Conservation (phyloP, 805 yeast species). For the Yarrowia sp. region DNA sequence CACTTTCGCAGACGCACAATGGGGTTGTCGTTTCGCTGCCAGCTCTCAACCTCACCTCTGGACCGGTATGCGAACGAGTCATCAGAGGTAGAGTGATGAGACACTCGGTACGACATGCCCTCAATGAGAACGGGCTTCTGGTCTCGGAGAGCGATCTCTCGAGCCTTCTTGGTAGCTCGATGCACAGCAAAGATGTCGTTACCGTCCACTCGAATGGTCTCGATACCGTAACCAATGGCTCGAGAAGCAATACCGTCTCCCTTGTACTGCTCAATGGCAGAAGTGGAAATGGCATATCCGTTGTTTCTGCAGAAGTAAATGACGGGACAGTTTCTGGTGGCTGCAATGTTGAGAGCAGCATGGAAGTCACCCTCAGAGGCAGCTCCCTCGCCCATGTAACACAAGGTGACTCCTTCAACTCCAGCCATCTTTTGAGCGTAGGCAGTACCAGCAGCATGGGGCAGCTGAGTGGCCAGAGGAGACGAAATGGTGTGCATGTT, state of each 20-base stretch:
- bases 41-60: constrained; percentile 37
- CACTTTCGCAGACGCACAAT: constrained; percentile 37
- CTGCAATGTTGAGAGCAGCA: constrained; percentile 40
- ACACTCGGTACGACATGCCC: constrained; percentile 40
- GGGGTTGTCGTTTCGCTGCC: constrained; percentile 39
- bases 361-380: constrained; percentile 41
- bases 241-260: constrained; percentile 40
- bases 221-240: constrained; percentile 39
- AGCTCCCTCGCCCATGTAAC: constrained; percentile 40
- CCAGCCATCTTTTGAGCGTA: constrained; percentile 37
- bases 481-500: constrained; percentile 39
- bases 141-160: constrained; percentile 32
- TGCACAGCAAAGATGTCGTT: constrained; percentile 37
- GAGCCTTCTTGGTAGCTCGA: constrained; percentile 33
- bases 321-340: constrained; percentile 38
- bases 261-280: constrained; percentile 37
- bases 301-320: constrained; percentile 38
- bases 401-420: constrained; percentile 33
- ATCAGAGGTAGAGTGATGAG: constrained; percentile 40
- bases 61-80: constrained; percentile 40
- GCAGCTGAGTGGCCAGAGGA: constrained; percentile 39
- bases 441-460: constrained; percentile 41
- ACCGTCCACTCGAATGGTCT: constrained; percentile 39
- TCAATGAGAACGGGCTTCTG: constrained; percentile 37
- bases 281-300: constrained; percentile 40